Conservation (phyloP, 1,284 basidiomycete genomes). For the Puccinia hordei region DNA sequence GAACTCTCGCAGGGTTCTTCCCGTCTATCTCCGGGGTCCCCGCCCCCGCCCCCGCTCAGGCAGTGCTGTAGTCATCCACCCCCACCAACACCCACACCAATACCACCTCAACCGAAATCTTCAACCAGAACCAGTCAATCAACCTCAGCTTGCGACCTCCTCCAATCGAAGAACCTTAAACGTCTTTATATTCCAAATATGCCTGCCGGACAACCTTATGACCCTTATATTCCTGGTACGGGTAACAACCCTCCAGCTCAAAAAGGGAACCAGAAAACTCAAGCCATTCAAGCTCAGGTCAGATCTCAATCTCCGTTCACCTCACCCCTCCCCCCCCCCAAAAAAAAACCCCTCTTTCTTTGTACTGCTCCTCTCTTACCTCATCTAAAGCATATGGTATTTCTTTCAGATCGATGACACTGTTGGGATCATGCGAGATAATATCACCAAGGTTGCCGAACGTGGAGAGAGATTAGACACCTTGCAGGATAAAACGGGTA, state of each 20-base stretch:
- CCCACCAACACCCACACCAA: no score
- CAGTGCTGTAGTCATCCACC: no score
- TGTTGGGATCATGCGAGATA: constrained; percentile 94
- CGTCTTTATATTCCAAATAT: constrained; percentile 4
- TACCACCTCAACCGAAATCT: no score
- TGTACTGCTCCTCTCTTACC: neutral
- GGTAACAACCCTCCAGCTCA: constrained; percentile 58
- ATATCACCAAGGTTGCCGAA: constrained; percentile 93
- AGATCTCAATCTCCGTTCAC: neutral
- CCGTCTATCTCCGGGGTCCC: no score
- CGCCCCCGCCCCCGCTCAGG: no score
- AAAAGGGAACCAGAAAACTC: constrained; percentile 66
- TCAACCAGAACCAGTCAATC: neutral
- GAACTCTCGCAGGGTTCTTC: no score
- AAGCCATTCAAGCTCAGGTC: constrained; percentile 80
- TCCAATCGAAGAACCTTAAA: neutral
- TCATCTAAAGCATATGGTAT: no score
- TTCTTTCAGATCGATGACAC: constrained; percentile 90
- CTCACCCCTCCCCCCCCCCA: neutral
- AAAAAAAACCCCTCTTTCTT: neutral
- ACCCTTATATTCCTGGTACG: constrained; percentile 87
- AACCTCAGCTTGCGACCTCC: no score
- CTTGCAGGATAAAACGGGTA: constrained; percentile 96
- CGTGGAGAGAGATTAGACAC: constrained; percentile 90
- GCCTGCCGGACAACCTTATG: constrained; percentile 73